Percentiles rank a stretch among this genome's conserved stretches.
phyloP scores from a whole-genome alignment of 2,329 filamentous ascomycete species.

The Ilyonectria robusta region DNA sequence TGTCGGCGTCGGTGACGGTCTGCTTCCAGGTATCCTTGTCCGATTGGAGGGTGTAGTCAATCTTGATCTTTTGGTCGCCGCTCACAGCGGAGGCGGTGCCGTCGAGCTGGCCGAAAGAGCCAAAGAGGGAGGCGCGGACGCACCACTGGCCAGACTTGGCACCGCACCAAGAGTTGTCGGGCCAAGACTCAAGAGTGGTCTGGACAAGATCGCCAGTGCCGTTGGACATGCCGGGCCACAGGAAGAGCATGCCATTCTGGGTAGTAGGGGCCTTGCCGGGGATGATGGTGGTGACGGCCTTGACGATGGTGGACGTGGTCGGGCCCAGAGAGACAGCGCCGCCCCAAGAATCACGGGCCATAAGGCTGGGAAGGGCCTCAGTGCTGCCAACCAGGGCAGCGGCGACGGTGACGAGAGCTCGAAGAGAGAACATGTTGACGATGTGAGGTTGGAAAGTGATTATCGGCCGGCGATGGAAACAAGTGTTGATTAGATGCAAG shows the following conservation, averaged over 20 bases:
- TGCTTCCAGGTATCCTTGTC: slow-evolving; percentile 42
- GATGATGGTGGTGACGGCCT: slow-evolving; percentile 40
- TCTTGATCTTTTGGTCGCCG: slow-evolving; percentile 40
- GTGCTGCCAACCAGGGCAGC: slow-evolving; percentile 30
- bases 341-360: slow-evolving; percentile 35
- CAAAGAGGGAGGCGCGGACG: slow-evolving; percentile 38
- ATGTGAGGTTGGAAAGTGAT: background rate
- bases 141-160: slow-evolving; percentile 38
- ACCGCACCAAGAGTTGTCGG: slow-evolving; percentile 41
- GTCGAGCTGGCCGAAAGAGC: slow-evolving; percentile 39
- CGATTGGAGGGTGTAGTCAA: slow-evolving; percentile 35
- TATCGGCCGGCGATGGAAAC: slow-evolving; percentile 17
- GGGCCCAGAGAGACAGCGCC: slow-evolving; percentile 40
- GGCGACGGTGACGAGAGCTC: slow-evolving; percentile 29
- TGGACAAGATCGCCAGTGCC: slow-evolving; percentile 40
- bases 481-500: background rate
- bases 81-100: slow-evolving; percentile 29
- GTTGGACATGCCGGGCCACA: slow-evolving; percentile 43
- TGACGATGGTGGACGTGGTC: slow-evolving; percentile 40
- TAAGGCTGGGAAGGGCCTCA: slow-evolving; percentile 25
- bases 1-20: slow-evolving; percentile 37
- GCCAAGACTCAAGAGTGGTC: slow-evolving; percentile 39
- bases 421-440: slow-evolving; percentile 29
- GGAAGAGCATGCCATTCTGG: slow-evolving; percentile 35
- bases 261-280: slow-evolving; percentile 32